phyloP scores from a whole-genome alignment of 768 basidiomycete species.

The Dentipellis fragilis region DNA sequence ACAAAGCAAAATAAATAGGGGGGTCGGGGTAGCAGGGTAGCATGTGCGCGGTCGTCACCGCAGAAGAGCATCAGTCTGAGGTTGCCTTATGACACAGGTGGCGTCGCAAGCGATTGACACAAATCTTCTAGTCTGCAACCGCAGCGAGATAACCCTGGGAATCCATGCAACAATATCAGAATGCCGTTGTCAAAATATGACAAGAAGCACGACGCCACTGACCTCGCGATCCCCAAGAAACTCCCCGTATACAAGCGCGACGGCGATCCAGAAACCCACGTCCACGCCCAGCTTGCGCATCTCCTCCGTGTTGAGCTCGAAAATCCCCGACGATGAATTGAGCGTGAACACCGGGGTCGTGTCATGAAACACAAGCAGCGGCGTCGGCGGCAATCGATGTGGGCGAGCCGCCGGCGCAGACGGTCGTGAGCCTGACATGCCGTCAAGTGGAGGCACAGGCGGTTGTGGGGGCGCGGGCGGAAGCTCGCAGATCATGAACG shows the following conservation, averaged over 20 bases:
- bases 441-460: not conserved
- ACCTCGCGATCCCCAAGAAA: slow-evolving; percentile 76
- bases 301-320: slow-evolving; percentile 53
- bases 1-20: too few species aligned
- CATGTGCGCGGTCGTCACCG: too few species aligned
- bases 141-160: not conserved
- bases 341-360: slow-evolving; percentile 58
- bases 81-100: too few species aligned
- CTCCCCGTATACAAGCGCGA: slow-evolving; percentile 66
- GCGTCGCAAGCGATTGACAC: too few species aligned
- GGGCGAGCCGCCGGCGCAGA: not conserved
- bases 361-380: slow-evolving; percentile 62
- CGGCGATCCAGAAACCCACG: slow-evolving; percentile 67
- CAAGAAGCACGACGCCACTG: slow-evolving; percentile 15
- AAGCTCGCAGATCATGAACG: slow-evolving; percentile 11
- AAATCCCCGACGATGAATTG: slow-evolving; percentile 44
- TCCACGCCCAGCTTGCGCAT: slow-evolving; percentile 58
- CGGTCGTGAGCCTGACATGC: not conserved
- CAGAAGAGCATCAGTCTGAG: too few species aligned
- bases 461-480: slow-evolving; percentile 2
- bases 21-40: too few species aligned
- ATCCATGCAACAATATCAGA: not conserved
- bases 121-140: not conserved
- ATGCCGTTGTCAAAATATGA: not conserved
- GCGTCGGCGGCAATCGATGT: slow-evolving; percentile 21